Base-by-base conservation (phyloP, 306 rosid species). In the Erythrophleum fordii region DNA sequence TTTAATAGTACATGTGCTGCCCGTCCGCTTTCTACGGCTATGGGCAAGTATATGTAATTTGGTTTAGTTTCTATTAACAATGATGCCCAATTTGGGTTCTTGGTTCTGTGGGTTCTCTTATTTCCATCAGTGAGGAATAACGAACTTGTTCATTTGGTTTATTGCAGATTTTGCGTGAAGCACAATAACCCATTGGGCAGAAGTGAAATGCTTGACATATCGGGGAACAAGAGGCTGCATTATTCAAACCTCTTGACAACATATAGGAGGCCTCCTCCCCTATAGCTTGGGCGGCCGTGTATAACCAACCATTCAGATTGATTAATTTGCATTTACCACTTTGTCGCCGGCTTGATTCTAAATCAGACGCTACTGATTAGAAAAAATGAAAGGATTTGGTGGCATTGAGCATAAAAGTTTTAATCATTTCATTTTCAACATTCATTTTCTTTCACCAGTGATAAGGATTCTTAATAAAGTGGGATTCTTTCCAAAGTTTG, bases 191-290 rank as follows among this genome's bases (percentile, higher is more conserved):
- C 89, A 72, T 69, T 88, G 61, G 85, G 88, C 67, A 86, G 87
- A 75, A 88, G 87, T 26, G 97, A 91, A 78, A 85, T 85, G 85
- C 87, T 91, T 73, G 94, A 89, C 82, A 48, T 91, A 45, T 81
- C 86, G 14, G 89, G 87, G 88, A 89, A 86, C 62, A 89, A 83
- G 76, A 92, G 94, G 72, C 56, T 85, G 68, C 87, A 85, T 76
- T 92, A 91, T 85, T 91, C 94, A 77, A 85, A 88, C 83, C 73
- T 91, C 77, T 82, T 88, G 17, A 39, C 85, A 16, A 82, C 92
- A 81, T 88, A 77, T 78, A 88, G 94, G 85, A 81, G 74, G 48
- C 92, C 85, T 22, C 87, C 80, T 59, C 89, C 91, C 3, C 83
- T 71, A 51, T 29, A 79, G 83, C 79, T 86, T 64, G 84, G 90